Conservation (phyloP, 2,329 filamentous ascomycete genomes). For the Ophiostoma tasmaniense region DNA sequence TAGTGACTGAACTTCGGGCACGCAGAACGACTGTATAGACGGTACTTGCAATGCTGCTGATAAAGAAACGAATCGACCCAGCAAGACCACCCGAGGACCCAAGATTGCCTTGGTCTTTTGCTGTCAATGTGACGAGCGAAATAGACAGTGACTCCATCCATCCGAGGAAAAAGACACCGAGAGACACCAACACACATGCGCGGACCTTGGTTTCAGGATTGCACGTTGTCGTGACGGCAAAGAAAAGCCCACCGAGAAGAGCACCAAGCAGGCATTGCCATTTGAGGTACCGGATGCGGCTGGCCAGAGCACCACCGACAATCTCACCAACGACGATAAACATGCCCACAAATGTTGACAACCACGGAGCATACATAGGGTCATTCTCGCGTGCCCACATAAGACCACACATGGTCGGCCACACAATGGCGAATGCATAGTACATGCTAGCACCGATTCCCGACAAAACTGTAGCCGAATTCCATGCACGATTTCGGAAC, state of each 20-base stretch:
- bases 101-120: constrained; percentile 30
- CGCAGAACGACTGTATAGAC: constrained; percentile 30
- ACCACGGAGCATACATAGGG: constrained; percentile 23
- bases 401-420: constrained; percentile 29
- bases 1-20: constrained; percentile 26
- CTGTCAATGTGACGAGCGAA: constrained; percentile 29
- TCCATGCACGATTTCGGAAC: constrained; percentile 30
- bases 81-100: constrained; percentile 30
- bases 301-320: constrained; percentile 24
- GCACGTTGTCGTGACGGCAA: neutral
- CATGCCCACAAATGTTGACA: constrained; percentile 25
- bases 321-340: constrained; percentile 26
- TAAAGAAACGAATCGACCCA: constrained; percentile 31
- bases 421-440: constrained; percentile 32
- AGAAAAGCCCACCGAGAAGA: neutral
- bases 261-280: neutral
- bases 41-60: constrained; percentile 28
- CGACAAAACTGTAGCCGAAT: constrained; percentile 26
- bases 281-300: constrained; percentile 21
- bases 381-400: constrained; percentile 25
- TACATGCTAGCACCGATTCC: constrained; percentile 31
- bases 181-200: constrained; percentile 23
- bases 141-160: constrained; percentile 31
- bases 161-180: constrained; percentile 31
- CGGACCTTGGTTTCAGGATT: neutral